These are phyloP conservation scores for Xerocomellus chrysenteron DNA, from an alignment of 768 basidiomycete species.

Conservation along the genomic window DNA sequence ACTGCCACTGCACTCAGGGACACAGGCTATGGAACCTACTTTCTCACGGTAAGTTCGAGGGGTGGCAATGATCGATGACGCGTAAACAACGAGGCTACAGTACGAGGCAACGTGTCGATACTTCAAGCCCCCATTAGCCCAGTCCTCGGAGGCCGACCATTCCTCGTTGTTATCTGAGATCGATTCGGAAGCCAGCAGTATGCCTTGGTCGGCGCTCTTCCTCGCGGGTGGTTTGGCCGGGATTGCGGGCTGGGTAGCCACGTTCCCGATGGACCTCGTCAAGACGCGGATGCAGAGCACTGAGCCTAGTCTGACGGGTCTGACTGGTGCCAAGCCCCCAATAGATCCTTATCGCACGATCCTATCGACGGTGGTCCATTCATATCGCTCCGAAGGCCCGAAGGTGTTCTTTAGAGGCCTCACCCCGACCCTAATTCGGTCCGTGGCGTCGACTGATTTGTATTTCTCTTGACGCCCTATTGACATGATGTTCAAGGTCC, in stretches of 20 bases:
- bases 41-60: slow-evolving; percentile 54
- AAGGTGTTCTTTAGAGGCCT: slow-evolving; percentile 76
- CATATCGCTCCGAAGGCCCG: slow-evolving; percentile 63
- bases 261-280: slow-evolving; percentile 87
- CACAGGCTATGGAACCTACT: slow-evolving; percentile 84
- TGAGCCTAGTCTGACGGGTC: neutral
- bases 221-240: slow-evolving; percentile 78
- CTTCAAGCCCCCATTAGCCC: slow-evolving; percentile 33
- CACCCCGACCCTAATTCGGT: slow-evolving; percentile 80
- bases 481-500: slow-evolving; percentile 44
- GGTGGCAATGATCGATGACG: slow-evolving; percentile 2
- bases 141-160: slow-evolving; percentile 20
- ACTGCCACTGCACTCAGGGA: slow-evolving; percentile 74
- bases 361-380: slow-evolving; percentile 54
- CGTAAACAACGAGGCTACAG: slow-evolving; percentile 28
- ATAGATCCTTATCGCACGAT: slow-evolving; percentile 59
- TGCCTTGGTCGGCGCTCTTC: slow-evolving; percentile 59
- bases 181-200: slow-evolving; percentile 34
- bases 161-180: slow-evolving; percentile 42
- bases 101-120: slow-evolving; percentile 65
- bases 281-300: slow-evolving; percentile 84
- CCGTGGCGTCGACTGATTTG: slow-evolving; percentile 1
- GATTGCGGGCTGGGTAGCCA: slow-evolving; percentile 71
- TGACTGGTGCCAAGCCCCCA: neutral
- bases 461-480: neutral